phyloP scores from a whole-genome alignment of 2,329 filamentous ascomycete genomes.

The Aspergillus puulaauensis region DNA sequence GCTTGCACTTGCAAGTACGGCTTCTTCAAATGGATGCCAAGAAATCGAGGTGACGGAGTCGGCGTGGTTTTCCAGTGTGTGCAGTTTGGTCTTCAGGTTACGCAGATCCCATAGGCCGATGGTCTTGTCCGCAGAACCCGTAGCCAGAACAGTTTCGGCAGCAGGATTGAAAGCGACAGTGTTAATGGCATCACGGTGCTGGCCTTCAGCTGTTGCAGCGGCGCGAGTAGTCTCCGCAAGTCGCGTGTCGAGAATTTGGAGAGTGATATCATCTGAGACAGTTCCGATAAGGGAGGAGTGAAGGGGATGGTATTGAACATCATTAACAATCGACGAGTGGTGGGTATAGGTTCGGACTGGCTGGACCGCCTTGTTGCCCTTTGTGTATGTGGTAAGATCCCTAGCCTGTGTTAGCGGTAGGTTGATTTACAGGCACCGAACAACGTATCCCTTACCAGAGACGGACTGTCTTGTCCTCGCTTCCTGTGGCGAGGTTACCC shows the following conservation, averaged over 20 bases:
- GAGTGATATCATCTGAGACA: conserved; percentile 90
- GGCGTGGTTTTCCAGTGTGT: conserved; percentile 83
- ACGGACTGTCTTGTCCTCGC: conserved; percentile 86
- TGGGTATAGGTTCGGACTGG: conserved; percentile 78
- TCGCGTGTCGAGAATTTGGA: conserved; percentile 89
- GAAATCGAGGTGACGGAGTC: conserved; percentile 88
- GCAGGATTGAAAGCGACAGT: conserved; percentile 92
- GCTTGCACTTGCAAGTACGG: conserved; percentile 84
- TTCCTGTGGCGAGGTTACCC: conserved; percentile 83
- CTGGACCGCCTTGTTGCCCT: conserved; percentile 67
- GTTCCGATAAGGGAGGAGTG: conserved; percentile 84
- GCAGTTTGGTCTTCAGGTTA: conserved; percentile 84
- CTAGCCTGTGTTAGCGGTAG: conserved; percentile 40
- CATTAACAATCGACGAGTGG: conserved; percentile 89
- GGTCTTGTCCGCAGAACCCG: conserved; percentile 91
- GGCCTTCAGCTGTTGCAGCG: conserved; percentile 67
- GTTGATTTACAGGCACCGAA: not conserved
- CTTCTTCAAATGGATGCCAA: conserved; percentile 90
- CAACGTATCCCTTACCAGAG: conserved; percentile 64
- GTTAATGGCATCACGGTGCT: conserved; percentile 92
- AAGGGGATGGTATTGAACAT: conserved; percentile 91
- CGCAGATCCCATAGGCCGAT: conserved; percentile 94
- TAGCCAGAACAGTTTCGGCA: conserved; percentile 86
- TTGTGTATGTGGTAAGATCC: conserved; percentile 76
- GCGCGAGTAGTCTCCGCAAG: conserved; percentile 64